Evolutionary conservation across 2,329 filamentous ascomycete genomes (phyloP).

Genomic region (Epichloe aotearoae): DNA sequence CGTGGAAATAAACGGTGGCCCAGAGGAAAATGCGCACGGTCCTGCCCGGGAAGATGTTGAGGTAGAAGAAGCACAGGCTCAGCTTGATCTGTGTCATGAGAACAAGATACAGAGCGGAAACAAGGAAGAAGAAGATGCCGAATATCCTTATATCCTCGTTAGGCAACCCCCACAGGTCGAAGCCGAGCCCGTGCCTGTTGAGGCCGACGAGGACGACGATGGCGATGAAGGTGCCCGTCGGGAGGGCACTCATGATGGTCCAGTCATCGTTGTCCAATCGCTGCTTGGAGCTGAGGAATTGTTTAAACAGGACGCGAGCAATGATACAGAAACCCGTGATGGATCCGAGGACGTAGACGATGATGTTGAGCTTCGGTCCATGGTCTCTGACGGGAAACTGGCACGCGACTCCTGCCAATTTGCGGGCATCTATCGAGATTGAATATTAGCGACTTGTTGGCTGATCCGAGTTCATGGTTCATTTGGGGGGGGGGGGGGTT

Average conservation of each 20-base stretch:
- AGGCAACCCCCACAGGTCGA: neutral
- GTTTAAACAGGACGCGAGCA: slow-evolving; percentile 12
- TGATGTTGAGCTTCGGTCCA: neutral
- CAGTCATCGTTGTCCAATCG: slow-evolving; percentile 21
- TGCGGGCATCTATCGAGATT: neutral
- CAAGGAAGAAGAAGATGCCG: slow-evolving; percentile 21
- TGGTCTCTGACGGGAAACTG: neutral
- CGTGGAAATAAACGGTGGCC: slow-evolving; percentile 19
- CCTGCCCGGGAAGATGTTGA: slow-evolving; percentile 26
- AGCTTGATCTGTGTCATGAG: slow-evolving; percentile 26
- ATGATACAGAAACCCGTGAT: slow-evolving; percentile 7
- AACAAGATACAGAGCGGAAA: slow-evolving; percentile 25
- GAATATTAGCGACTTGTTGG: no score
- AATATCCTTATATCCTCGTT: slow-evolving; percentile 10
- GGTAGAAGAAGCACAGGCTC: slow-evolving; percentile 29
- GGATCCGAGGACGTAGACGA: slow-evolving; percentile 5
- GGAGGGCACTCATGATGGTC: slow-evolving; percentile 12
- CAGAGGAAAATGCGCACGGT: slow-evolving; percentile 19
- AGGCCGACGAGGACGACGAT: slow-evolving; percentile 12
- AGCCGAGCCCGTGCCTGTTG: slow-evolving; percentile 15
- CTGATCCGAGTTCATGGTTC: neutral
- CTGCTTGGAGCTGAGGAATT: slow-evolving; percentile 14
- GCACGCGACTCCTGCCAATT: neutral
- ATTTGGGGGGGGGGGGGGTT: neutral
- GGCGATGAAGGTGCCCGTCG: slow-evolving; percentile 9